Evolutionary conservation across 768 basidiomycete species (phyloP).

Genomic region (Boletus reticuloceps): DNA sequence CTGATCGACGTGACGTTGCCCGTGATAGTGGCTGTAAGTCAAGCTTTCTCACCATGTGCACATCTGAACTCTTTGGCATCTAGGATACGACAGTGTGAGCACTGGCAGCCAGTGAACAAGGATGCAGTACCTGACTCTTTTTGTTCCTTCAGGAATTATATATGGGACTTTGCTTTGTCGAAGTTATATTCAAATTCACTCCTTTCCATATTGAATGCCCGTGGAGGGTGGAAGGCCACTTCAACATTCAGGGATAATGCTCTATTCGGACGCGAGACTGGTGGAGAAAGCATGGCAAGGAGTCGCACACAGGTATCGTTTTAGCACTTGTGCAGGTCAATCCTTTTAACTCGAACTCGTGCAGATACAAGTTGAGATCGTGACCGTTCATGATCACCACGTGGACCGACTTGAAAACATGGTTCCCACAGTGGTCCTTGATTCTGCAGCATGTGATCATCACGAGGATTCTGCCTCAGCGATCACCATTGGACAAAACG

Average conservation of each 20-base stretch:
- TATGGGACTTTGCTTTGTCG: slow-evolving; percentile 25
- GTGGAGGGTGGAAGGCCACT: slow-evolving; percentile 20
- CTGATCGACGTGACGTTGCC: slow-evolving; percentile 13
- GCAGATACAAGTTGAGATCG: slow-evolving; percentile 4
- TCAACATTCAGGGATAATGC: neutral
- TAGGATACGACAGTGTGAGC: slow-evolving; percentile 9
- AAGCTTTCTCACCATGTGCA: neutral
- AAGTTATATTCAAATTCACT: slow-evolving; percentile 26
- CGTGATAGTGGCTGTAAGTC: slow-evolving; percentile 19
- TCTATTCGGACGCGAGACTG: slow-evolving; percentile 2
- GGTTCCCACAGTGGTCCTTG: neutral
- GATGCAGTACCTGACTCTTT: neutral
- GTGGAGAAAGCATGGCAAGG: neutral
- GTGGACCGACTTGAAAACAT: neutral
- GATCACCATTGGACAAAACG: neutral
- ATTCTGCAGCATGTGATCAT: neutral
- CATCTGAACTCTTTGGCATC: neutral
- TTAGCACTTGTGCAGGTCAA: neutral
- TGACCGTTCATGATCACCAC: neutral
- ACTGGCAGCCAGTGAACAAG: too few species aligned
- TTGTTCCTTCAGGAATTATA: slow-evolving; percentile 10
- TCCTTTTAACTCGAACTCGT: neutral
- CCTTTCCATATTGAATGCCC: slow-evolving; percentile 23
- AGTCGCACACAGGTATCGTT: slow-evolving; percentile 6
- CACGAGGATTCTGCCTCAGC: neutral